A percentile compares a stretch with the other conserved stretches of the same genome.
Conservation (phyloP, 2,329 filamentous ascomycete genomes). For the Aspergillus sp. region DNA sequence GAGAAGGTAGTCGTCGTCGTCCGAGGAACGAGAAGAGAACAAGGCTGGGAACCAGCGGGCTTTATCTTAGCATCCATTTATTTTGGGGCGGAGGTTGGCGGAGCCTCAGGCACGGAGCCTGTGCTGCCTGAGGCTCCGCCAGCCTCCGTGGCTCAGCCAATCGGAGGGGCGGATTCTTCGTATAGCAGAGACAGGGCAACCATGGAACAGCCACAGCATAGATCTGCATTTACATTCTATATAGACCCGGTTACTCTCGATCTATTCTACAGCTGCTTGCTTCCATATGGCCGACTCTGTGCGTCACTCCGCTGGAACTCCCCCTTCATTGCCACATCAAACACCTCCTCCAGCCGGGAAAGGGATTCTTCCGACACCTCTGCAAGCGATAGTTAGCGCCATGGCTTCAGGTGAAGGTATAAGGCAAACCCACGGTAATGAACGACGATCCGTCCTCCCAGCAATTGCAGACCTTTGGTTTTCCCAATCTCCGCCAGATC, state of each 20-base stretch:
- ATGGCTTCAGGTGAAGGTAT: background rate
- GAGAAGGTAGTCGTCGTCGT: slow-evolving; percentile 31
- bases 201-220: slow-evolving; percentile 7
- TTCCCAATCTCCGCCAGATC: slow-evolving; percentile 55
- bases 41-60: slow-evolving; percentile 18
- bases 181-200: slow-evolving; percentile 8
- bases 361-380: slow-evolving; percentile 67
- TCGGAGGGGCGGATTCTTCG: background rate
- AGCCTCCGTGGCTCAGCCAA: slow-evolving; percentile 8
- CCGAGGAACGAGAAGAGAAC: slow-evolving; percentile 30
- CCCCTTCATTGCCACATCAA: slow-evolving; percentile 41
- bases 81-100: slow-evolving; percentile 6
- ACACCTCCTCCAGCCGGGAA: slow-evolving; percentile 54
- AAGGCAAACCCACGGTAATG: slow-evolving; percentile 56
- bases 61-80: slow-evolving; percentile 19
- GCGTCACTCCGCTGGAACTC: slow-evolving; percentile 31
- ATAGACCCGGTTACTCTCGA: background rate
- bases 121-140: slow-evolving; percentile 23
- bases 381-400: slow-evolving; percentile 21
- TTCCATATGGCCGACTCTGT: slow-evolving; percentile 33
- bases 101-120: slow-evolving; percentile 32
- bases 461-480: slow-evolving; percentile 56
- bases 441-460: slow-evolving; percentile 61
- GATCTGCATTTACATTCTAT: background rate
- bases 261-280: slow-evolving; percentile 17